Conservation (phyloP, 2,329 filamentous ascomycete species). For the Phialophora chinensis region DNA sequence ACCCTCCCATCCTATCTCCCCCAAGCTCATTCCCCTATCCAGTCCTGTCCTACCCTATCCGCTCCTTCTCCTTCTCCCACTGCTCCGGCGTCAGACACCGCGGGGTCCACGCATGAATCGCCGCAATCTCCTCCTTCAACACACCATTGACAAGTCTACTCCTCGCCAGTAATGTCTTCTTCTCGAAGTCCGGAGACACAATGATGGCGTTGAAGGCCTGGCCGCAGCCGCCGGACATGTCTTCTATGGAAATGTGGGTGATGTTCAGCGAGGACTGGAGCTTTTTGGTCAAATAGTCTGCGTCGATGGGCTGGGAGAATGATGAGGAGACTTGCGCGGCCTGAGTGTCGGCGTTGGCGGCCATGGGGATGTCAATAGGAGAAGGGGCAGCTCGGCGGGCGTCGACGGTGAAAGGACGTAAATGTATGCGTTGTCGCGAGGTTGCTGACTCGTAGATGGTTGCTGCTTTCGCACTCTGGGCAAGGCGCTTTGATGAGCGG, state of each 20-base stretch:
- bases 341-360: slow-evolving; percentile 41
- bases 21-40: background rate
- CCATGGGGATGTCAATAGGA: slow-evolving; percentile 40
- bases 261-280: slow-evolving; percentile 74
- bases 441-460: background rate
- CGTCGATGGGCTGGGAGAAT: slow-evolving; percentile 66
- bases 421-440: background rate
- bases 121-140: slow-evolving; percentile 84
- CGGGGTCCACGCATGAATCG: slow-evolving; percentile 93
- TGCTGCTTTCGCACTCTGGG: background rate
- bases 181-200: slow-evolving; percentile 71
- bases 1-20: background rate
- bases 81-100: slow-evolving; percentile 92
- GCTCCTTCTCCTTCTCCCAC: slow-evolving; percentile 72
- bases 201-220: slow-evolving; percentile 74
- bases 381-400: background rate
- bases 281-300: slow-evolving; percentile 71
- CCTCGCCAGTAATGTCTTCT: slow-evolving; percentile 78
- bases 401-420: background rate
- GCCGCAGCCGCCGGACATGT: slow-evolving; percentile 82
- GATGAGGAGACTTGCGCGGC: slow-evolving; percentile 51
- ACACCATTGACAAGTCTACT: slow-evolving; percentile 84
- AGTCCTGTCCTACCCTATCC: slow-evolving; percentile 31
- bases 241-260: slow-evolving; percentile 82
- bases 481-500: background rate